Evolutionary conservation across 805 yeast genomes (phyloP).

Genomic region (Teunomyces cretensis): DNA sequence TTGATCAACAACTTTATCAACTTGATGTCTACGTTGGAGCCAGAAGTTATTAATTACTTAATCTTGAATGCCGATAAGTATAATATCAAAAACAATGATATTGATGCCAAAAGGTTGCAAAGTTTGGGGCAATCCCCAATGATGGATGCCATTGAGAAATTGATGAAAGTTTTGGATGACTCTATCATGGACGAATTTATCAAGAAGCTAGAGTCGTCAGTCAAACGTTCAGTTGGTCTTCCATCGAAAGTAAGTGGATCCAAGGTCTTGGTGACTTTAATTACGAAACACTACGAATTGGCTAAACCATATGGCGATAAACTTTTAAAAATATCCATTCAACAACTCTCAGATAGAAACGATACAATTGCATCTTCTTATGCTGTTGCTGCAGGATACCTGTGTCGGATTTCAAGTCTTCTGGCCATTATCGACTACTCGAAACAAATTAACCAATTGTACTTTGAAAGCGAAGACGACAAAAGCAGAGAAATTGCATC

Average conservation of each 20-base stretch:
- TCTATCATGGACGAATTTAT: conserved; percentile 50
- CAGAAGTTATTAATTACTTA: conserved; percentile 82
- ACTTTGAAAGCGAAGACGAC: conserved; percentile 54
- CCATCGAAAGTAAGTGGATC: conserved; percentile 91
- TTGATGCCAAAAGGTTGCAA: conserved; percentile 75
- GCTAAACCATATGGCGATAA: conserved; percentile 55
- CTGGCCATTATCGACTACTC: conserved; percentile 56
- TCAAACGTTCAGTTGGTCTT: conserved; percentile 75
- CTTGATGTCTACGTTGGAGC: conserved; percentile 85
- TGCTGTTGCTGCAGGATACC: conserved; percentile 78
- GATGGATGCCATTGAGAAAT: conserved; percentile 78
- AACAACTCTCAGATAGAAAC: conserved; percentile 68
- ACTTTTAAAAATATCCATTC: conserved; percentile 56
- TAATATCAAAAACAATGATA: conserved; percentile 64
- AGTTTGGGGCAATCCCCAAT: conserved; percentile 80
- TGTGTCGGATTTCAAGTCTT: conserved; percentile 60
- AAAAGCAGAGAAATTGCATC: conserved; percentile 54
- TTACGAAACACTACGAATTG: conserved; percentile 51
- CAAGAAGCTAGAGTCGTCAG: conserved; percentile 50
- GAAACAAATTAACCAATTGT: conserved; percentile 48
- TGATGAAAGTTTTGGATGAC: conserved; percentile 58
- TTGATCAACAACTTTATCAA: conserved; percentile 67
- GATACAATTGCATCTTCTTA: conserved; percentile 71
- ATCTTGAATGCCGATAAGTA: conserved; percentile 87
- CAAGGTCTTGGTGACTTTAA: conserved; percentile 63